Evolutionary conservation across 1,139 yeast genomes (phyloP).

Genomic region (Suzukiozyma palmioleophila): DNA sequence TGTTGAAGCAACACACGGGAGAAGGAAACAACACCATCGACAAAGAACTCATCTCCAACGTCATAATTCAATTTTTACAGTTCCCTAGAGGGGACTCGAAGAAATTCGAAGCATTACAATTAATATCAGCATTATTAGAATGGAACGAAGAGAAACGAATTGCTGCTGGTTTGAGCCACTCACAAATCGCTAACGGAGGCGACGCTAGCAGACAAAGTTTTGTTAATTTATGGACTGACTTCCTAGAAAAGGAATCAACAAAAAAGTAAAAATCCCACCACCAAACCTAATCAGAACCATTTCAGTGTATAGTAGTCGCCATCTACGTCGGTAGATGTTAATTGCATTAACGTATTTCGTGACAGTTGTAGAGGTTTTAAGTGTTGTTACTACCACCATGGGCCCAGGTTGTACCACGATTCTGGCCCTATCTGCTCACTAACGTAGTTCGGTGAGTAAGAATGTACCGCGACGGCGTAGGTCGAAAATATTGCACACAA

Average conservation of each 20-base stretch:
- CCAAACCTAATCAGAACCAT: background rate
- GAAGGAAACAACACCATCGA: slow-evolving; percentile 67
- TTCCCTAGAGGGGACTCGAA: slow-evolving; percentile 92
- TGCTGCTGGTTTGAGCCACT: slow-evolving; percentile 74
- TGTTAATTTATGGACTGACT: slow-evolving; percentile 86
- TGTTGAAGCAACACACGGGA: slow-evolving; percentile 65
- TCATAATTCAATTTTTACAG: slow-evolving; percentile 77
- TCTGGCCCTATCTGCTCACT: too few relatives aligned
- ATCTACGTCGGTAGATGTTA: background rate
- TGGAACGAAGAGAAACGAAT: slow-evolving; percentile 85
- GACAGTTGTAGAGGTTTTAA: too few relatives aligned
- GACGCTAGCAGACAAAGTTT: slow-evolving; percentile 57
- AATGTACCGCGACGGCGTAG: too few relatives aligned
- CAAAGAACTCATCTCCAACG: slow-evolving; percentile 80
- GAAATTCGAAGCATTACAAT: slow-evolving; percentile 84
- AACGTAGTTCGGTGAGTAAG: too few relatives aligned
- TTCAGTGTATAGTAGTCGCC: background rate
- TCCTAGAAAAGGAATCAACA: slow-evolving; percentile 68
- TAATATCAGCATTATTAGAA: slow-evolving; percentile 74
- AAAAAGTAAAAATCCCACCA: background rate
- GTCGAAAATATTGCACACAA: too few relatives aligned
- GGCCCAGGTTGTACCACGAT: too few relatives aligned
- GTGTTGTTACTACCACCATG: too few relatives aligned
- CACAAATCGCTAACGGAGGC: slow-evolving; percentile 17
- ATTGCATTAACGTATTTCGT: background rate